Percentiles rank a stretch among this genome's conserved stretches.
These are phyloP conservation scores for Pleurotus tuber-regium DNA, from an alignment of 768 basidiomycete species.

Conservation along the genomic window DNA sequence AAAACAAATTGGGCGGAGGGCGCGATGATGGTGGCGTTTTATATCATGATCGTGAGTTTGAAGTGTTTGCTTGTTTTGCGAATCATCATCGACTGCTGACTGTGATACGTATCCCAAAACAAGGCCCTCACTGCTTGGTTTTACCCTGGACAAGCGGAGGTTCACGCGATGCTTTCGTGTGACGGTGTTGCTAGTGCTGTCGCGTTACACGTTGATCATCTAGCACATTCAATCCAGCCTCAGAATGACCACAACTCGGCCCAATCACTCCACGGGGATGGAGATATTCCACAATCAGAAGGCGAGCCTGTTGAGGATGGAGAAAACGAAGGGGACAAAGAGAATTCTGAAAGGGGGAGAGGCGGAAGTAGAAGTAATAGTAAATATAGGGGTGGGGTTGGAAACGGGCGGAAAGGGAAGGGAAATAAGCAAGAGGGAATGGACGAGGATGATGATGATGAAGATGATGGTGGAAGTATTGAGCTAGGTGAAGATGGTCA, in stretches of 20 bases:
- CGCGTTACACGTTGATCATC: neutral
- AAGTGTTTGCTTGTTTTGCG: too few species aligned
- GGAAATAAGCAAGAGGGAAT: too few species aligned
- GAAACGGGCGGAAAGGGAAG: too few species aligned
- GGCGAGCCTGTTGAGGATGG: neutral
- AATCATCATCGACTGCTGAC: too few species aligned
- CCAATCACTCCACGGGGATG: too few species aligned
- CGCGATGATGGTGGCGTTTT: constrained; percentile 61
- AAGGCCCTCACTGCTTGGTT: constrained; percentile 71
- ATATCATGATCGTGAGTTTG: constrained; percentile 57
- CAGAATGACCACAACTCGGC: too few species aligned
- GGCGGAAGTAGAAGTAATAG: too few species aligned
- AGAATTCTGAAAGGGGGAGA: too few species aligned
- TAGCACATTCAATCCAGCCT: too few species aligned
- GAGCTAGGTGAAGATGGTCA: neutral
- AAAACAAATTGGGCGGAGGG: constrained; percentile 84
- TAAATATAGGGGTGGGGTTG: too few species aligned
- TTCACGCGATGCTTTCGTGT: constrained; percentile 41
- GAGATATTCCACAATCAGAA: neutral
- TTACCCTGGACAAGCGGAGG: constrained; percentile 55
- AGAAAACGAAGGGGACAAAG: too few species aligned
- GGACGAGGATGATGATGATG: neutral
- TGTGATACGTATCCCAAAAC: too few species aligned
- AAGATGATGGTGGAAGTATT: neutral
- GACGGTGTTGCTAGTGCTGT: constrained; percentile 33